These are phyloP conservation scores for Diplodia sapinea DNA, from an alignment of 2,329 filamentous ascomycete genomes.

Conservation along the genomic window DNA sequence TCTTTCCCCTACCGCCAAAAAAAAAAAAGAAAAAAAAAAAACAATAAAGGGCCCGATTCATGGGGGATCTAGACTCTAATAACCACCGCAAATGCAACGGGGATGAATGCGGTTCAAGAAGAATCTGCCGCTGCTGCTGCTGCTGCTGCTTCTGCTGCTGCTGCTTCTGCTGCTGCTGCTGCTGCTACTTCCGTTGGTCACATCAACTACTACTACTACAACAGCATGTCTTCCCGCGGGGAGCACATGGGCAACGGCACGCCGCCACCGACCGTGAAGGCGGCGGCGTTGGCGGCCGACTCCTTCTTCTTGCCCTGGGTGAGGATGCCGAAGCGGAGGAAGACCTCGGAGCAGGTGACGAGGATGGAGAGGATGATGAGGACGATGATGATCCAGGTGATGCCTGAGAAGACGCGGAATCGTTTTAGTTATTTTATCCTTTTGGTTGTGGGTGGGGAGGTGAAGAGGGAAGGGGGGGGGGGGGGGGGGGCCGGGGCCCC, in stretches of 20 bases:
- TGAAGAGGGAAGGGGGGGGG: too few species aligned
- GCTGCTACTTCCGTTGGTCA: too few species aligned
- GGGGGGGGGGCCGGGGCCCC: too few species aligned
- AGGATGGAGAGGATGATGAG: conserved; percentile 89
- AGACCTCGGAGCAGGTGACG: conserved; percentile 88
- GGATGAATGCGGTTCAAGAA: neutral
- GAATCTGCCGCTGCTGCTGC: neutral
- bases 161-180: too few species aligned
- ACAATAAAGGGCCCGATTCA: neutral
- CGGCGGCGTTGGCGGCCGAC: neutral
- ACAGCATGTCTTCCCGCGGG: conserved; percentile 23
- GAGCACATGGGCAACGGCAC: conserved; percentile 28
- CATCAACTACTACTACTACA: neutral
- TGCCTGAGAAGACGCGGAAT: conserved; percentile 55
- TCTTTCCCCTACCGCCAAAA: neutral
- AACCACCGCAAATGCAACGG: neutral
- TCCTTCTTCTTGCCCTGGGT: conserved; percentile 16
- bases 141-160: too few species aligned
- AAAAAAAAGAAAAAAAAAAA: neutral
- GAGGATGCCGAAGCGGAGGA: conserved; percentile 70
- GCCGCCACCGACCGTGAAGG: neutral
- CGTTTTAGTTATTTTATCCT: too few species aligned
- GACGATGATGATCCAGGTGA: conserved; percentile 98
- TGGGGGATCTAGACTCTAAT: neutral
- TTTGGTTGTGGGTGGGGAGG: too few species aligned